Evolutionary conservation across 228 moss, liverwort and hornwort species (phyloP).

Genomic region (Sphagnum magellanicum): DNA sequence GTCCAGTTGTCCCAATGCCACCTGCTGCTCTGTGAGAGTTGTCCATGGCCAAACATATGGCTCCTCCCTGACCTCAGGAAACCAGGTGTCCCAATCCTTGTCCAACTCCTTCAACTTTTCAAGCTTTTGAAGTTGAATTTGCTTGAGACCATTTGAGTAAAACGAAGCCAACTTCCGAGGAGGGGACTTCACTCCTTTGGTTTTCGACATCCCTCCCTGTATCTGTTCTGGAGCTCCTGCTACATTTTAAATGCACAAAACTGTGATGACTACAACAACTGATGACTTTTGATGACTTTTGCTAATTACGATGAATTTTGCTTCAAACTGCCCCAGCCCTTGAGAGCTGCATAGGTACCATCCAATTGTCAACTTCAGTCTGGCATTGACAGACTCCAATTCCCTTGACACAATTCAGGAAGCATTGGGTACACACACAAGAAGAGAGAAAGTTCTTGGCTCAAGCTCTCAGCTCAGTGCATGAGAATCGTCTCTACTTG

Average conservation of each 20-base stretch:
- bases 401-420: too few relatives aligned
- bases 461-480: too few relatives aligned
- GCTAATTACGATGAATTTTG: too few relatives aligned
- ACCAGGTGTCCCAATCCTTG: conserved; percentile 38
- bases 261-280: too few relatives aligned
- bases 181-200: conserved; percentile 9
- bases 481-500: too few relatives aligned
- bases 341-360: too few relatives aligned
- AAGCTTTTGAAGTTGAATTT: conserved; percentile 38
- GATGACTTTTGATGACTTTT: too few relatives aligned
- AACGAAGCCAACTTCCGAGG: conserved; percentile 7
- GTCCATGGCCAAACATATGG: conserved; percentile 43
- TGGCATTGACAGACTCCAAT: too few relatives aligned
- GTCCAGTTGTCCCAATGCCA: conserved; percentile 42
- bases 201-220: conserved; percentile 30
- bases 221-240: conserved; percentile 23
- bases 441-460: too few relatives aligned
- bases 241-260: neutral
- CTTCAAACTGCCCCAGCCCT: too few relatives aligned
- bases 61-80: conserved; percentile 31
- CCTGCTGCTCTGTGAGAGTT: conserved; percentile 36
- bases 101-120: conserved; percentile 37
- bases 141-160: conserved; percentile 19
- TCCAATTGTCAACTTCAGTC: too few relatives aligned
- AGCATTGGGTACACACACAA: too few relatives aligned